phyloP scores from a whole-genome alignment of 345 rosid species.

The Arabis alpina region DNA sequence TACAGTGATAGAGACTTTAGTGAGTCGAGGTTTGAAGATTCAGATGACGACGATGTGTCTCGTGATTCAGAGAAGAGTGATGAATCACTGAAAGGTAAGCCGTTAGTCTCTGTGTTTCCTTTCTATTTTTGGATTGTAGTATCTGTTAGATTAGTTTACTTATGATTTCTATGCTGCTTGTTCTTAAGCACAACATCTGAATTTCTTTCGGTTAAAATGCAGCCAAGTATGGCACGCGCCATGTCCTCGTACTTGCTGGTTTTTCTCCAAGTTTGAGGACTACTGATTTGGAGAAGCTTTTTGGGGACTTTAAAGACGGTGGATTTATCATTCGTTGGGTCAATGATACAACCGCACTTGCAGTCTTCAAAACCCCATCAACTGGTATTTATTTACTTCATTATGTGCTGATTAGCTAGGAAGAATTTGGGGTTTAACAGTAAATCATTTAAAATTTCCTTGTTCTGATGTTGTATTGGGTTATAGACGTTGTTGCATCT shows the following conservation, averaged over 20 bases:
- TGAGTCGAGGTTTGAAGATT: constrained; percentile 41
- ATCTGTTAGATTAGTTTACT: background rate
- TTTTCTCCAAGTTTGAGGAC: constrained; percentile 82
- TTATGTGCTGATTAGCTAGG: constrained; percentile 7
- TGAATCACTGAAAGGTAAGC: constrained; percentile 57
- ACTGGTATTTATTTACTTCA: constrained; percentile 51
- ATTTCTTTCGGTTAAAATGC: constrained; percentile 36
- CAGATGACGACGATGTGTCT: constrained; percentile 49
- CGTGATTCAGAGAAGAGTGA: constrained; percentile 46
- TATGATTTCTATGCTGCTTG: background rate
- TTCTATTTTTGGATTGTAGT: background rate
- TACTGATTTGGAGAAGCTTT: constrained; percentile 76
- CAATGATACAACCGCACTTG: constrained; percentile 86
- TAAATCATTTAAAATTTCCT: background rate
- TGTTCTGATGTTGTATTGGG: constrained; percentile 1
- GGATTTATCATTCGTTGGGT: constrained; percentile 87
- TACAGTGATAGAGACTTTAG: constrained; percentile 59
- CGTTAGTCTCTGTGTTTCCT: background rate
- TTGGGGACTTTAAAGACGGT: constrained; percentile 59
- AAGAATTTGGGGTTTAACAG: background rate
- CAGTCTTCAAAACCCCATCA: constrained; percentile 79
- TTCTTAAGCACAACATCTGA: background rate
- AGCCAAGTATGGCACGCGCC: constrained; percentile 82
- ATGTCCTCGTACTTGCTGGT: constrained; percentile 79
- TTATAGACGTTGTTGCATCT: constrained; percentile 8